Conservation (phyloP, 768 basidiomycete species). For the Coprinopsis strossmayeri region DNA sequence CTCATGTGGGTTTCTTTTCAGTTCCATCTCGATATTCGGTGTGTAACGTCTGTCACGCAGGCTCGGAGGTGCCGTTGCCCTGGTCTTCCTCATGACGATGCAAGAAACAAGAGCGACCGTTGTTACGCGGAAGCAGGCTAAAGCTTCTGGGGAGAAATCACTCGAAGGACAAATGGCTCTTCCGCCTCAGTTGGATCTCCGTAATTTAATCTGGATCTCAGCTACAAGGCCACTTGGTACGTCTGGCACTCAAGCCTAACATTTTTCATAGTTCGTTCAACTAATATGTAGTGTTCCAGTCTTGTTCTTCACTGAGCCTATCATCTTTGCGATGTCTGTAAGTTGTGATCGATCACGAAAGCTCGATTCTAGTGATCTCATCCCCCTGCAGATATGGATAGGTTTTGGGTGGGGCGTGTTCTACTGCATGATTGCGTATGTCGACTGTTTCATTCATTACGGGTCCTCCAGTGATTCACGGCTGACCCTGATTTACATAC, state of each 20-base stretch:
- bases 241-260: too few relatives aligned
- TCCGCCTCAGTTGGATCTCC: constrained; percentile 24
- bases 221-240: constrained; percentile 62
- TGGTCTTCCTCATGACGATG: constrained; percentile 45
- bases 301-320: constrained; percentile 61
- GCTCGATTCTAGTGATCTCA: background rate
- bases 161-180: background rate
- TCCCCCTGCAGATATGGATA: constrained; percentile 43
- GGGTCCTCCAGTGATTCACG: constrained; percentile 24
- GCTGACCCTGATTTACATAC: background rate
- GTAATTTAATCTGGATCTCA: constrained; percentile 54
- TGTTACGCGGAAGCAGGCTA: constrained; percentile 54
- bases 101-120: constrained; percentile 66
- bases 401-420: constrained; percentile 70
- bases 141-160: constrained; percentile 5
- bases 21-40: background rate
- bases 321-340: constrained; percentile 64
- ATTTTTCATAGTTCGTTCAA: constrained; percentile 1
- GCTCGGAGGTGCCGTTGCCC: constrained; percentile 17
- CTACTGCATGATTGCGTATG: constrained; percentile 47
- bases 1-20: constrained; percentile 40
- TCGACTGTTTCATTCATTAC: constrained; percentile 33
- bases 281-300: too few relatives aligned
- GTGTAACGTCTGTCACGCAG: constrained; percentile 4
- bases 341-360: constrained; percentile 23